phyloP scores from a whole-genome alignment of 345 rosid genomes.

The Eucalyptus caleyi region DNA sequence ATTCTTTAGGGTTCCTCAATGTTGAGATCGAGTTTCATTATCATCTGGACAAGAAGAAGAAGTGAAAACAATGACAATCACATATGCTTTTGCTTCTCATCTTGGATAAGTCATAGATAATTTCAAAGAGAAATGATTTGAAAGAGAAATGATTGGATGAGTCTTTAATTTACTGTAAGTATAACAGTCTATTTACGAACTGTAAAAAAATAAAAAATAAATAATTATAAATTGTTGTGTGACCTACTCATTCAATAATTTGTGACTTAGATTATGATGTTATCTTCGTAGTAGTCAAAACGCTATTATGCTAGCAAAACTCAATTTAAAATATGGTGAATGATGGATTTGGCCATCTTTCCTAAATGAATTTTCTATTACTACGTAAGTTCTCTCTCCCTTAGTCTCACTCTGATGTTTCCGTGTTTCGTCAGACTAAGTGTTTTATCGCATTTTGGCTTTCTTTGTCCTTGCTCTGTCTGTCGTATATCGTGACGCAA shows the following conservation, averaged over 20 bases:
- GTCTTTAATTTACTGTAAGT: too few relatives aligned
- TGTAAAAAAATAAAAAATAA: too few relatives aligned
- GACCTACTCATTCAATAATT: too few relatives aligned
- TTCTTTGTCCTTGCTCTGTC: not conserved
- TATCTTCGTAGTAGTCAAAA: too few relatives aligned
- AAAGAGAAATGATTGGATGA: too few relatives aligned
- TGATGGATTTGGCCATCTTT: not conserved
- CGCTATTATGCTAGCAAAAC: too few relatives aligned
- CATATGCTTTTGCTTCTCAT: not conserved
- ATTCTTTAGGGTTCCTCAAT: not conserved
- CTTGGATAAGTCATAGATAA: too few relatives aligned
- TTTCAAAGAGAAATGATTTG: too few relatives aligned
- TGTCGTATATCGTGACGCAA: not conserved
- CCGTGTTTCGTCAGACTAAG: not conserved
- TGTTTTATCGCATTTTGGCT: not conserved
- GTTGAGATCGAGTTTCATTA: not conserved
- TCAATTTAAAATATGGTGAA: too few relatives aligned
- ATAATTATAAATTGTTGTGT: too few relatives aligned
- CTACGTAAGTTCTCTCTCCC: not conserved
- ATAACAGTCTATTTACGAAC: rapidly evolving
- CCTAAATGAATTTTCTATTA: not conserved
- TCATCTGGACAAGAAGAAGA: not conserved
- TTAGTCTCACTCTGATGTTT: too few relatives aligned
- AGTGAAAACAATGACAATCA: not conserved
- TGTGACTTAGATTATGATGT: too few relatives aligned